Evolutionary conservation across 345 rosid species (phyloP).

Genomic region (Arabis alpina): DNA sequence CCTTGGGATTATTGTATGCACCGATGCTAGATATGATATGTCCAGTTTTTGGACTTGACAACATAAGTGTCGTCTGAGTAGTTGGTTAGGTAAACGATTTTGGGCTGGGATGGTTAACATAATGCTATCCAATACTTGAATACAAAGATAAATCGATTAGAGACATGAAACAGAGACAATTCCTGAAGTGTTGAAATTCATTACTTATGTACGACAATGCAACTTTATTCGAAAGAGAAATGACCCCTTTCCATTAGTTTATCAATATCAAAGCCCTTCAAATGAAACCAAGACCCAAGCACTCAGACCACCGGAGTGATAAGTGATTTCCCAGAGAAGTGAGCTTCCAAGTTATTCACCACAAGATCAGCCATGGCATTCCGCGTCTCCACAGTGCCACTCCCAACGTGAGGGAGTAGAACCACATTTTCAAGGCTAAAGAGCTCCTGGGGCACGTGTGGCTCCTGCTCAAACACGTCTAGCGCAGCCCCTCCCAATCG

Average conservation of each 20-base stretch:
- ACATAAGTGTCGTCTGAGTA: background rate
- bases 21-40: background rate
- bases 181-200: background rate
- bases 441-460: constrained; percentile 61
- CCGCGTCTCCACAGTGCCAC: constrained; percentile 59
- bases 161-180: background rate
- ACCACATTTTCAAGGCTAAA: constrained; percentile 67
- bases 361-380: constrained; percentile 62
- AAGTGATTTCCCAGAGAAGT: constrained; percentile 50
- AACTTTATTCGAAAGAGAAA: constrained; percentile 24
- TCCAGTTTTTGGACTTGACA: background rate
- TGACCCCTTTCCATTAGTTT: background rate
- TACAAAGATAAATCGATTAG: background rate
- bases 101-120: background rate
- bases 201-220: constrained; percentile 13
- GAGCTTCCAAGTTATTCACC: constrained; percentile 58
- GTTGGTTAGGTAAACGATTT: background rate
- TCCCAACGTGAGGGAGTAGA: constrained; percentile 70
- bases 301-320: constrained; percentile 54
- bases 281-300: background rate
- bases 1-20: background rate
- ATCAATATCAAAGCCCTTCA: constrained; percentile 9
- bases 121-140: background rate
- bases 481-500: constrained; percentile 70
- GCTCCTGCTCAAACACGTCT: constrained; percentile 66